These are phyloP conservation scores for Coemansia sp. DNA, from an alignment of 192 early-diverging fungal species.

Conservation along the genomic window DNA sequence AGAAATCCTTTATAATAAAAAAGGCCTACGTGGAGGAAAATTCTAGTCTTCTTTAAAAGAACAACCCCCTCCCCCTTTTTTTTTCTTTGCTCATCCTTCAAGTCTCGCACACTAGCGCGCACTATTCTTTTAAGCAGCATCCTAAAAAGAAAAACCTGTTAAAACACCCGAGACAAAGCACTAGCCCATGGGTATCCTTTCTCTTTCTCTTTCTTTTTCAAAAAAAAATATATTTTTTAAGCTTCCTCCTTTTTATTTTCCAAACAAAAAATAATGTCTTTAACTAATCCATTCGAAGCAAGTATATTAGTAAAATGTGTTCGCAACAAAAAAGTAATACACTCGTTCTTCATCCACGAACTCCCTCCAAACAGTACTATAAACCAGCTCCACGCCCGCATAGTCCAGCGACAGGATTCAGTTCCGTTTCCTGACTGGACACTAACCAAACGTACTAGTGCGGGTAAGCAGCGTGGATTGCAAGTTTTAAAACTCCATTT, in stretches of 20 bases:
- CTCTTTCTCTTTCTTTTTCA: not conserved
- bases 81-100: no score
- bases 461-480: not conserved
- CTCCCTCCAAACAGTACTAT: constrained; percentile 34
- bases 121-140: not conserved
- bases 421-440: constrained; percentile 22
- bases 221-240: not conserved
- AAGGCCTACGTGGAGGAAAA: no score
- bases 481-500: constrained; percentile 3
- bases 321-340: not conserved
- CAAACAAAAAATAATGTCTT: constrained; percentile 12
- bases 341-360: constrained; percentile 46
- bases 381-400: constrained; percentile 16
- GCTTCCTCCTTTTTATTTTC: not conserved
- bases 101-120: not conserved
- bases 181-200: not conserved
- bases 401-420: not conserved
- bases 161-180: no score
- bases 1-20: not conserved
- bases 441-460: constrained; percentile 4
- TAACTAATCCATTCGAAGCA: constrained; percentile 33
- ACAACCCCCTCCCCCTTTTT: no score
- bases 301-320: constrained; percentile 29
- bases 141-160: not conserved
- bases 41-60: no score